phyloP scores from a whole-genome alignment of 306 rosid genomes.

The Macrotyloma uniflorum region DNA sequence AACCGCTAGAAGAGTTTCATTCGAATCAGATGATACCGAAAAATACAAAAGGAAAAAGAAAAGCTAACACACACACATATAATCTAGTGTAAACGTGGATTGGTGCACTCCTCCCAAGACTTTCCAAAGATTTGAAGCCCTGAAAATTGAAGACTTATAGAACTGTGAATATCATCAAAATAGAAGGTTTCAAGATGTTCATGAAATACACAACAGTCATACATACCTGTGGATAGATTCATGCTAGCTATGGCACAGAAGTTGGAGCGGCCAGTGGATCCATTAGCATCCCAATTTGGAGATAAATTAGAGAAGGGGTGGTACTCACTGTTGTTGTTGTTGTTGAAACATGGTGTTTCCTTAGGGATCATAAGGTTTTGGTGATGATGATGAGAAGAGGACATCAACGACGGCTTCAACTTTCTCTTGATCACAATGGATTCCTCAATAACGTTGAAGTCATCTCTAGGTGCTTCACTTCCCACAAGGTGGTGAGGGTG shows the following conservation, averaged over 20 bases:
- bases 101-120: constrained; percentile 56
- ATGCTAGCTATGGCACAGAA: constrained; percentile 55
- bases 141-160: constrained; percentile 32
- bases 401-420: constrained; percentile 45
- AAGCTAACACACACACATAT: not conserved
- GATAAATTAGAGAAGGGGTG: constrained; percentile 57
- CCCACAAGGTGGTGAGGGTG: constrained; percentile 25
- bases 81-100: constrained; percentile 44
- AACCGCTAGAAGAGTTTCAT: constrained; percentile 18
- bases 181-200: not conserved
- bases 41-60: not conserved
- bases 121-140: constrained; percentile 58
- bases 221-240: constrained; percentile 48
- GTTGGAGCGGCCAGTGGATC: constrained; percentile 38
- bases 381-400: constrained; percentile 27
- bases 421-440: constrained; percentile 55
- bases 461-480: constrained; percentile 36
- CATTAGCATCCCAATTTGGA: constrained; percentile 69
- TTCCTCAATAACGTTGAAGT: constrained; percentile 46
- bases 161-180: constrained; percentile 13
- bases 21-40: constrained; percentile 1
- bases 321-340: constrained; percentile 37
- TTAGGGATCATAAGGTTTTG: constrained; percentile 50
- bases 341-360: constrained; percentile 45
- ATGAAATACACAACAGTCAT: constrained; percentile 3